A percentile compares a stretch with the other conserved stretches of the same genome.
phyloP scores from a whole-genome alignment of 2,329 filamentous ascomycete species.

The Ophiostoma pallidulum region DNA sequence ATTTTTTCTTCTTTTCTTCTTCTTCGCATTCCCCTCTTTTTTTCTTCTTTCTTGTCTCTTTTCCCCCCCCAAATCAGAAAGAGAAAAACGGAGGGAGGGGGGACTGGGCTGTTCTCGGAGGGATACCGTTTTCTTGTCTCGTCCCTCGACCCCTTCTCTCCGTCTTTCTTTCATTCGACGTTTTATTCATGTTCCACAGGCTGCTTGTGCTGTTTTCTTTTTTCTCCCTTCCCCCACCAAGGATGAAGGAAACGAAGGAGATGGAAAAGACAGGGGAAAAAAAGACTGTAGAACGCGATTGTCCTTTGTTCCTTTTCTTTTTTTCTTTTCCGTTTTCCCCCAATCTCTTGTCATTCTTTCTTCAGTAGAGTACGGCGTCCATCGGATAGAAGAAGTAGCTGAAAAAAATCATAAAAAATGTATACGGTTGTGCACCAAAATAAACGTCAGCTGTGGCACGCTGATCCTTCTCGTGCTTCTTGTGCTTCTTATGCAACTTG shows the following conservation, averaged over 20 bases:
- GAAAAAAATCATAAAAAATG: slow-evolving; percentile 6
- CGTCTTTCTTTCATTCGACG: not conserved
- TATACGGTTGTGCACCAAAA: no score
- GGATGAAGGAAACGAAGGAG: no score
- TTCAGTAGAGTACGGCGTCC: slow-evolving; percentile 6
- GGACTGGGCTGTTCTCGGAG: no score
- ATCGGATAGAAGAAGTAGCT: slow-evolving; percentile 8
- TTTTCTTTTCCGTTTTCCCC: not conserved
- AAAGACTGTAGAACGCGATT: not conserved
- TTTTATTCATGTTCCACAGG: not conserved
- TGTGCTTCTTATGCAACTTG: no score
- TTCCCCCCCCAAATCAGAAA: no score
- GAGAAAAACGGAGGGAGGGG: no score
- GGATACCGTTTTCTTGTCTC: not conserved
- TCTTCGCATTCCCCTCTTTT: not conserved
- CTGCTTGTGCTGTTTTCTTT: no score
- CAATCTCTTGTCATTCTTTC: not conserved
- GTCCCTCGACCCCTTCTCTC: not conserved
- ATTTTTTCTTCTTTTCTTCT: not conserved
- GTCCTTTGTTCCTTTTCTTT: not conserved
- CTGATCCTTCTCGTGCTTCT: no score
- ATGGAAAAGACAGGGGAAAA: no score
- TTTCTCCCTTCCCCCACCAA: no score
- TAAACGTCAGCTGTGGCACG: no score
- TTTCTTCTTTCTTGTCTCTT: not conserved